Conservation (phyloP, 345 rosid species). For the thale cress (Arabidopsis thaliana) region DNA sequence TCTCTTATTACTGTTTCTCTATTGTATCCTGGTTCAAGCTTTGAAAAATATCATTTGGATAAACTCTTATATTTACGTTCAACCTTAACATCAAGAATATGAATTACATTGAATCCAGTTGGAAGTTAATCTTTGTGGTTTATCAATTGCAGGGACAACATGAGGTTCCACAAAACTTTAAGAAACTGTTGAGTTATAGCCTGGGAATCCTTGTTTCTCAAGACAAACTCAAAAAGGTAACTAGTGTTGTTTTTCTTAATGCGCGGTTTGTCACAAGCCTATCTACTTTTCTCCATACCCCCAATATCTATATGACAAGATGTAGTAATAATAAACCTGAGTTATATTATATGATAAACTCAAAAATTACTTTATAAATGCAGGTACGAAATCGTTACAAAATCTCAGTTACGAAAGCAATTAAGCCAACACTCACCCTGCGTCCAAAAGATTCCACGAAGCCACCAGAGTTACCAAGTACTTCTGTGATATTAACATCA, state of each 20-base stretch:
- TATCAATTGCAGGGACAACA: slow-evolving; percentile 61
- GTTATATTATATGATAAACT: neutral
- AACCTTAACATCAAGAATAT: neutral
- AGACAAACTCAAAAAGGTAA: slow-evolving; percentile 75
- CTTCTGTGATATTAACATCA: slow-evolving; percentile 1
- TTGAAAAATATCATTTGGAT: neutral
- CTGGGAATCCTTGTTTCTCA: slow-evolving; percentile 61
- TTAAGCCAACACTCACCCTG: slow-evolving; percentile 47
- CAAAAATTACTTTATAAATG: slow-evolving; percentile 12
- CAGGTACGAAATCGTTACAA: slow-evolving; percentile 66
- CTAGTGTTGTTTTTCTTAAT: neutral
- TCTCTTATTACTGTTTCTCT: neutral
- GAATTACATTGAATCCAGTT: neutral
- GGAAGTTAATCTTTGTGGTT: slow-evolving; percentile 11
- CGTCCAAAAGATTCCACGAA: slow-evolving; percentile 24
- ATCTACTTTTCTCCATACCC: neutral
- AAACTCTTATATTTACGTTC: neutral
- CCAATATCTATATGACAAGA: neutral
- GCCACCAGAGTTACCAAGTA: neutral
- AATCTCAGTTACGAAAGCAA: slow-evolving; percentile 47
- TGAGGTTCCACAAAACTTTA: slow-evolving; percentile 64
- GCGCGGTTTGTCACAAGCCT: neutral
- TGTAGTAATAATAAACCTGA: neutral
- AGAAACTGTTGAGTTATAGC: slow-evolving; percentile 58
- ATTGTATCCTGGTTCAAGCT: neutral